Evolutionary conservation across 768 basidiomycete genomes (phyloP), one percentile per base, ranked within the genome.

Genomic region (Rubroboletus satanas): DNA sequence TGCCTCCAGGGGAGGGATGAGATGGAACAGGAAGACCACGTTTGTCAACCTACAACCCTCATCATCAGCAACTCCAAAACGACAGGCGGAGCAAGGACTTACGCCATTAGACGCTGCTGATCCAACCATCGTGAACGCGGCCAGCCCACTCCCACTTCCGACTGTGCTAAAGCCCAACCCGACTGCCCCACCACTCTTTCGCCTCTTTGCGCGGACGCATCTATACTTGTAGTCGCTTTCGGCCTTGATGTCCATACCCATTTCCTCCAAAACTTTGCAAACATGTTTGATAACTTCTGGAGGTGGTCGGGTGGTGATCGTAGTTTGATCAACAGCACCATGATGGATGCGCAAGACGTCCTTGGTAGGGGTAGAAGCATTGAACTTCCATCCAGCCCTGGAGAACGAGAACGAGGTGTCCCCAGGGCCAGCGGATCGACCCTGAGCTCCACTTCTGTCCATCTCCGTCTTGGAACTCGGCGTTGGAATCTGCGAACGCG

Each of bases 161-260:
- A 69, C 67, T 31, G 71, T 65, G 57, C 75, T 73, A 54, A 79
- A 69, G 62, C 78, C 67, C 61, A 80, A 62, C 14, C 77, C 78
- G 42, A 78, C 76, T 56, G 62, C 64, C 14, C 59, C 65, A 5
- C 76, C 74, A 3, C 77, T 73, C 75, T 84, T 91, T 71, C 79
- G 81, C 69, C 78, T 80, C 79, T 94, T 92, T 38, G 78, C 76
- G 23, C 95, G 79, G 31, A 93, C 78, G 68, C 95, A 97, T 56
- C 90, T 77, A 66, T 87, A 87, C 77, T 93, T 95, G 75, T 82
- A 98, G 66, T 97, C 93, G 60, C 85, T 87, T 74, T 99, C 97
- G 32, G 83, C 72, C 63, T 88, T 83, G 55, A 95, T 80, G 54
- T 95, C 93, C 51, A 99, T 77, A 18, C 96, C 97, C 92, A 98